Percentiles rank a stretch among this genome's conserved stretches.
phyloP scores from a whole-genome alignment of 2,329 filamentous ascomycete species.

The Cladosporium austrohemisphaericum region DNA sequence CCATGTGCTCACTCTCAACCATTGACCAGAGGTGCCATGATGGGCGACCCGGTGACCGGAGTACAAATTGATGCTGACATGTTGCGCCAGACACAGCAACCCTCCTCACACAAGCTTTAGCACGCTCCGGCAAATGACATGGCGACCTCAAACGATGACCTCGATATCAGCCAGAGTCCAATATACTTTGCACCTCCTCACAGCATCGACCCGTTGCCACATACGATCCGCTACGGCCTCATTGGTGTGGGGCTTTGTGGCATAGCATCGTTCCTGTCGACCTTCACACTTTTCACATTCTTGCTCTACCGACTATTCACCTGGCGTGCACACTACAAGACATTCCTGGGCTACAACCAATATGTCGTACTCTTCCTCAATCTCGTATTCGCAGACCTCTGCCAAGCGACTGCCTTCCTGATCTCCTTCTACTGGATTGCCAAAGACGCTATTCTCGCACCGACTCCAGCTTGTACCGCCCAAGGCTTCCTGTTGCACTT shows the following conservation, averaged over 20 bases:
- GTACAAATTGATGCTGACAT: neutral
- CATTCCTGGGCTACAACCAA: constrained; percentile 51
- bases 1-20: too few species aligned
- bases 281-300: constrained; percentile 29
- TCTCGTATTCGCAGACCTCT: constrained; percentile 63
- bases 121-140: neutral
- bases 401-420: constrained; percentile 62
- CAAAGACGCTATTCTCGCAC: constrained; percentile 52
- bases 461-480: constrained; percentile 54
- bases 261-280: constrained; percentile 28
- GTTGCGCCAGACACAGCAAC: too few species aligned
- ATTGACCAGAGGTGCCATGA: too few species aligned
- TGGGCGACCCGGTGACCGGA: too few species aligned
- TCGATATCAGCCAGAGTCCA: neutral
- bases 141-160: neutral
- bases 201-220: constrained; percentile 24
- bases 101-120: too few species aligned
- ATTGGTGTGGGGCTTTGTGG: constrained; percentile 29
- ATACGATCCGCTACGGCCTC: constrained; percentile 26
- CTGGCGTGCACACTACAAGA: constrained; percentile 31
- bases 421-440: constrained; percentile 59
- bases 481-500: constrained; percentile 68
- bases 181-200: constrained; percentile 31
- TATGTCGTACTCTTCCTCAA: constrained; percentile 68
- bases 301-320: constrained; percentile 29